Base-by-base conservation (phyloP, 371 early-diverging fungal species). In the Mucor lusitanicus region DNA sequence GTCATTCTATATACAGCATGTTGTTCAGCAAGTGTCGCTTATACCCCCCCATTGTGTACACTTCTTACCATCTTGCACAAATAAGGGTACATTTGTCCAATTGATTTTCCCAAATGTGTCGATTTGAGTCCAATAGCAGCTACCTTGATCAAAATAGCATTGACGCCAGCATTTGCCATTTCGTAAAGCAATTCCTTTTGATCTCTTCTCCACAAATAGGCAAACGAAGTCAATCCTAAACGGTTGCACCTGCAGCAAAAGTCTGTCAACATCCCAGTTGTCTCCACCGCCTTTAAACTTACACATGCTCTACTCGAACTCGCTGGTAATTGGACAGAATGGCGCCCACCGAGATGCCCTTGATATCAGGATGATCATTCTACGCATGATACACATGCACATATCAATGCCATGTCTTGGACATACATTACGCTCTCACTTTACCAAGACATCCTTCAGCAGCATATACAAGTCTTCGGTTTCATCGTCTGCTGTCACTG, bases 241-340 rank as follows among this genome's bases (percentile, higher is more conserved):
- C 96, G 87, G 50, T 86, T 79, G 76, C 98, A 98, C 0, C 94
- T 93, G n/a, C 0, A 9, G 11, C 15, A 1, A 5, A 42, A 42
- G 5, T 17, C 42, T 42, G 42, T 42, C 15, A 42, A 42, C 17
- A 42, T 3, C 30, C 30, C 30, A 30, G 3, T 30, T 30, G 30
- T 30, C 17, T 17, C 6, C 15, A 17, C 3, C 15, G 3, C n/a
- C 42, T 42, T 7, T 15, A 4, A 56, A 21, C 77, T 72, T 92
- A 95, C 85, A 99, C 95, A 80, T 94, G 86, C 73, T 99, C 97
- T 1, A 99, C 98, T 50, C 99, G 91, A 37, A 96, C 92, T 32
- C 97, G 88, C 78, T 99, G 99, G 78, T 99, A 99, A 70, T 88
- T 93, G 6, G 98, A 98, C 44, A 98, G 82, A 68, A 99, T 99